A percentile compares a stretch with the other conserved stretches of the same genome.
Conservation (phyloP, 108 stramenopile genomes). For the Cyclotella choctawhatcheeana region DNA sequence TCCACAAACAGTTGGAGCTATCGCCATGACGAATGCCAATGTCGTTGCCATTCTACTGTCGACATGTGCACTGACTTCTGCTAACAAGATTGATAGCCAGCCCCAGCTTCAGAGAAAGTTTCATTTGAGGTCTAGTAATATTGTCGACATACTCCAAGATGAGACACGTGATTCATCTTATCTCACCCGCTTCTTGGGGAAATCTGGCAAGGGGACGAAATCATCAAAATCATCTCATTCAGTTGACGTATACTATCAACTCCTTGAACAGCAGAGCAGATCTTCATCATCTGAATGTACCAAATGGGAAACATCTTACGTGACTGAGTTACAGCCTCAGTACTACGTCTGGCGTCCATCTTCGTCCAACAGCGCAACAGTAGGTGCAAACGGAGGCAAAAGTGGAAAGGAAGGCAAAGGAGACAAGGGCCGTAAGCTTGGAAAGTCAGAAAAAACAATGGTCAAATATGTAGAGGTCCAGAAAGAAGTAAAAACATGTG, state of each 20-base stretch:
- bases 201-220: slow-evolving; percentile 10
- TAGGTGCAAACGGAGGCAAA: background rate
- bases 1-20: too few relatives aligned
- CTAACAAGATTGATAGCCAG: too few relatives aligned
- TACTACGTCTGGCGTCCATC: background rate
- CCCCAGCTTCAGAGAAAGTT: too few relatives aligned
- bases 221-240: background rate
- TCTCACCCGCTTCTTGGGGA: background rate
- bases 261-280: background rate
- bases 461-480: background rate
- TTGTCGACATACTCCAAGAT: too few relatives aligned
- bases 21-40: too few relatives aligned
- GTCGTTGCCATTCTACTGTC: too few relatives aligned
- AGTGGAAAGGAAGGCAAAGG: background rate
- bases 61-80: too few relatives aligned
- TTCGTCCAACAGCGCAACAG: background rate
- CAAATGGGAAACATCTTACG: background rate
- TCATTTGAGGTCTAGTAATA: too few relatives aligned
- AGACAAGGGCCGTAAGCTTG: background rate
- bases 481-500: background rate
- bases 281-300: background rate
- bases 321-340: background rate
- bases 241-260: background rate
- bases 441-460: background rate
- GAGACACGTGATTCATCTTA: background rate